phyloP scores from a whole-genome alignment of 495 filamentous ascomycete species.

The Aspergillus sclerotiicarbonarius region DNA sequence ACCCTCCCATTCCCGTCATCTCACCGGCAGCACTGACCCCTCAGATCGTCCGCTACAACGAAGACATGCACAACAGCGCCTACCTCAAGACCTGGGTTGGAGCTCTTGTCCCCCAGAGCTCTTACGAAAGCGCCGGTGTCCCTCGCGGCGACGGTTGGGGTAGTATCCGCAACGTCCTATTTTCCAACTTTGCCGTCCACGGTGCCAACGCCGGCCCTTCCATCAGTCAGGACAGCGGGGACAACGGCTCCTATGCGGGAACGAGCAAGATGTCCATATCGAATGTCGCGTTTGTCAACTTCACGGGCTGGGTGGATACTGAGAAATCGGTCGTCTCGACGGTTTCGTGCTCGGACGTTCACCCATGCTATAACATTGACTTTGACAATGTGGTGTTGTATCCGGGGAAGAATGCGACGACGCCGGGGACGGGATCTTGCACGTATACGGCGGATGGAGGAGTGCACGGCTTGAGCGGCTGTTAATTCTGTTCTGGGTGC shows the following conservation, averaged over 20 bases:
- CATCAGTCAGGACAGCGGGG: conserved; percentile 50
- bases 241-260: conserved; percentile 51
- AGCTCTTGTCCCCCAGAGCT: conserved; percentile 38
- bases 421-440: conserved; percentile 37
- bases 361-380: conserved; percentile 51
- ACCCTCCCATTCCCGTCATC: neutral
- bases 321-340: conserved; percentile 26
- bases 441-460: conserved; percentile 38
- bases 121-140: conserved; percentile 47
- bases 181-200: conserved; percentile 51
- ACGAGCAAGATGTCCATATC: conserved; percentile 50
- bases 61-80: conserved; percentile 49
- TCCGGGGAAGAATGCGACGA: conserved; percentile 27
- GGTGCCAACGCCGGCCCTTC: conserved; percentile 39
- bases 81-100: conserved; percentile 63
- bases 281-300: conserved; percentile 53
- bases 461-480: conserved; percentile 32
- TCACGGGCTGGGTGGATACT: conserved; percentile 36
- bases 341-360: conserved; percentile 43
- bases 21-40: neutral
- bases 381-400: conserved; percentile 42
- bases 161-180: conserved; percentile 48
- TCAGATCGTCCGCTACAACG: conserved; percentile 41
- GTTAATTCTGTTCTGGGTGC: conserved; percentile 11
- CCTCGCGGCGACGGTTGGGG: conserved; percentile 56